Conservation (phyloP, 805 yeast species). For the Vanderwaltozyma verrucispora region DNA sequence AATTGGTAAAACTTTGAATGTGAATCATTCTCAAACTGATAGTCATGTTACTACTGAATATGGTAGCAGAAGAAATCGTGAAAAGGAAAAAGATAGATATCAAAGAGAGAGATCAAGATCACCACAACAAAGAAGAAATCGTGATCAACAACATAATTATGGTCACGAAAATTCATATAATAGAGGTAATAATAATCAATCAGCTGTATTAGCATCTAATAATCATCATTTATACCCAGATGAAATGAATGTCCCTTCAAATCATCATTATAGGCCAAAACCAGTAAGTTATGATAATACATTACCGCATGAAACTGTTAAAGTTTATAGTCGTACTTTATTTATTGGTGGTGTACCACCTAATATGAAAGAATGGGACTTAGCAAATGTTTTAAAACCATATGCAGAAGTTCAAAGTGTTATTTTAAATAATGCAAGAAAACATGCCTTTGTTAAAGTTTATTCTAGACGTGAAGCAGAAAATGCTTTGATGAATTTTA, state of each 20-base stretch:
- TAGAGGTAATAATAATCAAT: constrained; percentile 6
- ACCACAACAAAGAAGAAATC: constrained; percentile 24
- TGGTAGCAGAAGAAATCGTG: constrained; percentile 28
- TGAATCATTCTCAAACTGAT: no score
- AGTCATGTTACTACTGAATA: constrained; percentile 21
- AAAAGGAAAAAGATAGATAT: constrained; percentile 15
- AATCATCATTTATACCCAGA: constrained; percentile 31
- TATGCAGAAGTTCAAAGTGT: constrained; percentile 88
- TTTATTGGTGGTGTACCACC: constrained; percentile 92
- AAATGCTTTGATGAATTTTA: constrained; percentile 60
- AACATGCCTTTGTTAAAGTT: constrained; percentile 93
- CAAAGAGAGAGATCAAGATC: constrained; percentile 46
- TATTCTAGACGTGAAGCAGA: constrained; percentile 90
- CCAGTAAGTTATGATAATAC: constrained; percentile 59
- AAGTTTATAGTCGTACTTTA: constrained; percentile 80
- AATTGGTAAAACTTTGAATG: no score
- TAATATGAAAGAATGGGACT: constrained; percentile 63
- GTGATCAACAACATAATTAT: constrained; percentile 1
- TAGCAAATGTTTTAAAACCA: constrained; percentile 64
- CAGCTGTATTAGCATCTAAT: constrained; percentile 12
- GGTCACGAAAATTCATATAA: neutral
- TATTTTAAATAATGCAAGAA: constrained; percentile 76
- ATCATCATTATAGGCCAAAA: constrained; percentile 68
- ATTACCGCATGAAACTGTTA: constrained; percentile 68
- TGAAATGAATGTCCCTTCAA: constrained; percentile 60